Evolutionary conservation across 2,329 filamentous ascomycete genomes (phyloP).

Genomic region (Diaporthe batatas): DNA sequence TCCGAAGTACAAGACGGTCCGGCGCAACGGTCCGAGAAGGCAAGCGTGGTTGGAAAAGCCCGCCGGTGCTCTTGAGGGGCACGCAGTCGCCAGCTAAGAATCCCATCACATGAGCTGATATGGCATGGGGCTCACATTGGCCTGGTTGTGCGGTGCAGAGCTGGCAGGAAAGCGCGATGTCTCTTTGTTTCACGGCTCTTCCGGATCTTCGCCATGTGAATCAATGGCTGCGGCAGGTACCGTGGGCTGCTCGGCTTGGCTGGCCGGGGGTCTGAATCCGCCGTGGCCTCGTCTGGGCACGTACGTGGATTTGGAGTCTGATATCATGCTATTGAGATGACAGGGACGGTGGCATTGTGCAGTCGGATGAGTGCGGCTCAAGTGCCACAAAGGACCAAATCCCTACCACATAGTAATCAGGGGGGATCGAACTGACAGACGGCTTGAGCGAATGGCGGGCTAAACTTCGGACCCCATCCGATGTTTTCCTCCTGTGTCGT

Average conservation of each 20-base stretch:
- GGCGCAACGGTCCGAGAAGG: conserved; percentile 26
- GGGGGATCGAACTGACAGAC: background rate
- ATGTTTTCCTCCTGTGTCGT: conserved; percentile 25
- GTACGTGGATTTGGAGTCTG: background rate
- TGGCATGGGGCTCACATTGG: conserved; percentile 1
- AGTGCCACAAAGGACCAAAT: background rate
- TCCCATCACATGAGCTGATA: conserved; percentile 13
- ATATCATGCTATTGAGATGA: conserved; percentile 5
- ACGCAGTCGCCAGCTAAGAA: background rate
- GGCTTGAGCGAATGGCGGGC: background rate
- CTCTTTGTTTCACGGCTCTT: conserved; percentile 27
- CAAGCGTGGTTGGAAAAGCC: background rate
- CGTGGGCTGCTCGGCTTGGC: conserved; percentile 31
- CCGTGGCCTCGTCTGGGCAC: background rate
- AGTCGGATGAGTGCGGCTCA: conserved; percentile 1
- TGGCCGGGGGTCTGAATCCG: background rate
- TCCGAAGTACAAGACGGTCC: conserved; percentile 18
- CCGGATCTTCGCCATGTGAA: conserved; percentile 27
- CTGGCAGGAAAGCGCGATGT: conserved; percentile 4
- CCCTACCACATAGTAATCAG: too few species aligned
- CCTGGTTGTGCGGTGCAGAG: background rate
- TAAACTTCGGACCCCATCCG: conserved; percentile 1
- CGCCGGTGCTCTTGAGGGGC: background rate
- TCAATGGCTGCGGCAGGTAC: conserved; percentile 30
- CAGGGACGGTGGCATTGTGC: background rate